A percentile compares a stretch with the other conserved stretches of the same genome.
phyloP scores from a whole-genome alignment of 2,329 filamentous ascomycete species.

The Cercospora brassicicola region DNA sequence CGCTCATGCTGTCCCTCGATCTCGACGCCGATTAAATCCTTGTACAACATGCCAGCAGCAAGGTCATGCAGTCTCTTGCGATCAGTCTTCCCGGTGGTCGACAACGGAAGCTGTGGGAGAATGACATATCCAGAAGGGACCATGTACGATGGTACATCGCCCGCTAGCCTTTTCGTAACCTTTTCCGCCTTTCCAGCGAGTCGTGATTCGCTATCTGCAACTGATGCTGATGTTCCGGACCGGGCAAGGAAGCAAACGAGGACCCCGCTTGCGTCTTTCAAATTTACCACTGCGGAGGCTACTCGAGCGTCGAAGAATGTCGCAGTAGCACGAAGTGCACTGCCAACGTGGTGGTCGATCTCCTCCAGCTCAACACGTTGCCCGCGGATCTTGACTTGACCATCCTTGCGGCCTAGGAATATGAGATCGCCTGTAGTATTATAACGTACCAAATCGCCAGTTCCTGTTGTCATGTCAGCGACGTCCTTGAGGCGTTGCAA shows the following conservation, averaged over 20 bases:
- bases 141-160: background rate
- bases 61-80: background rate
- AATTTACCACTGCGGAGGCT: background rate
- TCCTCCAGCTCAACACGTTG: conserved; percentile 12
- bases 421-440: background rate
- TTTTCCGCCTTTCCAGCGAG: too few relatives aligned
- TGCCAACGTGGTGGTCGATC: background rate
- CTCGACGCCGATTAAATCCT: background rate
- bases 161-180: too few relatives aligned
- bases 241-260: background rate
- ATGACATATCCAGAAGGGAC: background rate
- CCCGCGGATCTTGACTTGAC: conserved; percentile 12
- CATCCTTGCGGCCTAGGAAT: conserved; percentile 8
- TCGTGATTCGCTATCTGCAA: too few relatives aligned
- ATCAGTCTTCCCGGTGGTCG: background rate
- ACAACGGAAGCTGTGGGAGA: background rate
- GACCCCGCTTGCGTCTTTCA: too few relatives aligned
- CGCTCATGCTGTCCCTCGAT: background rate
- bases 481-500: too few relatives aligned
- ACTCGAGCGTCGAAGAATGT: background rate
- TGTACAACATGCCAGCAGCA: background rate
- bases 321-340: background rate
- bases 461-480: too few relatives aligned
- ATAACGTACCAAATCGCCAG: too few relatives aligned
- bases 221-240: background rate